These are phyloP conservation scores for Aspergillus terreus DNA, from an alignment of 2,329 filamentous ascomycete species.

Conservation along the genomic window DNA sequence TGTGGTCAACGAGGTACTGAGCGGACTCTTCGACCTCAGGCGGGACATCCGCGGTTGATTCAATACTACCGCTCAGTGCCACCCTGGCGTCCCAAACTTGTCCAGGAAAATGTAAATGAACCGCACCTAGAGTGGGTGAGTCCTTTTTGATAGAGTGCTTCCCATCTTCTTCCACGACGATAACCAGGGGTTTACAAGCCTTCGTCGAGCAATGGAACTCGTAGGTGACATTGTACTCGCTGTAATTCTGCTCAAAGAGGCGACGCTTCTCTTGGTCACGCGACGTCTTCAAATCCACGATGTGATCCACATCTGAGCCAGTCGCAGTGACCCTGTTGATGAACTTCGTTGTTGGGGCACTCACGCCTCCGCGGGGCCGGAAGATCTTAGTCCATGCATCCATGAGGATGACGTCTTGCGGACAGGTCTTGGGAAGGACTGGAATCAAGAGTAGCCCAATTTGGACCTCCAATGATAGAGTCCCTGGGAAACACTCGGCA, in stretches of 20 bases:
- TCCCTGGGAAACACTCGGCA: slow-evolving; percentile 32
- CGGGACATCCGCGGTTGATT: slow-evolving; percentile 20
- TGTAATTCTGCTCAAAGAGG: slow-evolving; percentile 26
- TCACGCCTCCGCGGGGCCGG: slow-evolving; percentile 23
- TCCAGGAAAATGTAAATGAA: slow-evolving; percentile 38
- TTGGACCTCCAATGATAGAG: slow-evolving; percentile 32
- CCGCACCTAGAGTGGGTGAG: slow-evolving; percentile 26
- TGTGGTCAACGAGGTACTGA: slow-evolving; percentile 27
- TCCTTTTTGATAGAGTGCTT: slow-evolving; percentile 24
- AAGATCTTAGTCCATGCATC: slow-evolving; percentile 32
- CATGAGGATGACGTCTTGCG: slow-evolving; percentile 13
- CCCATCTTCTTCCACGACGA: slow-evolving; percentile 32
- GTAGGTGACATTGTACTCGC: slow-evolving; percentile 26
- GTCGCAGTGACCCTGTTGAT: slow-evolving; percentile 36
- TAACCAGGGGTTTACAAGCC: slow-evolving; percentile 25
- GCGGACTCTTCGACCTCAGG: slow-evolving; percentile 26
- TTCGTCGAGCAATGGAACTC: slow-evolving; percentile 39
- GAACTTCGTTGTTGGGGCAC: slow-evolving; percentile 30
- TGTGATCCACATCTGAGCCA: slow-evolving; percentile 38
- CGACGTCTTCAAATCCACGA: slow-evolving; percentile 31
- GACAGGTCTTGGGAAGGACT: slow-evolving; percentile 20
- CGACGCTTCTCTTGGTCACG: slow-evolving; percentile 13
- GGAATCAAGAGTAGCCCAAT: slow-evolving; percentile 35
- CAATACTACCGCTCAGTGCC: slow-evolving; percentile 24
- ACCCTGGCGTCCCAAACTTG: slow-evolving; percentile 39